Percentiles rank a stretch among this genome's conserved stretches.
These are phyloP conservation scores for Cladosporium sp. DNA, from an alignment of 2,329 filamentous ascomycete species.

Conservation along the genomic window DNA sequence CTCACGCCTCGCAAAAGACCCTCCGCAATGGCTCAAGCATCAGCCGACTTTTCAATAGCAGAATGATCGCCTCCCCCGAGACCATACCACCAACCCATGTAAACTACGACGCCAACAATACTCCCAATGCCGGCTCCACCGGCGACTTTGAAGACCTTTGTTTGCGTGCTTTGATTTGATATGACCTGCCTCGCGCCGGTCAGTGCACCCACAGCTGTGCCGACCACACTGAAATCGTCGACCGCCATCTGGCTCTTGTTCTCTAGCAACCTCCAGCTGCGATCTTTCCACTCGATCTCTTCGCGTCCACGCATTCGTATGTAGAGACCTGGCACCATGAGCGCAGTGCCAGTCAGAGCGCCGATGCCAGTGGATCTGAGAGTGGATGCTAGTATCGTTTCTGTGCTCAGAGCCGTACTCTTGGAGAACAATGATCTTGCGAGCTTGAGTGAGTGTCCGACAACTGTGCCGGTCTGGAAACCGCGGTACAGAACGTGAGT, in stretches of 20 bases:
- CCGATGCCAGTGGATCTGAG: constrained; percentile 38
- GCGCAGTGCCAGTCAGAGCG: constrained; percentile 42
- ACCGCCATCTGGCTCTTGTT: constrained; percentile 54
- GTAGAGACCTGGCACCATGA: constrained; percentile 43
- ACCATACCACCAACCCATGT: constrained; percentile 50
- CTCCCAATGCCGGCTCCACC: constrained; percentile 38
- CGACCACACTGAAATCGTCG: constrained; percentile 53
- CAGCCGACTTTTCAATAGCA: background rate
- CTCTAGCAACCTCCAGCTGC: constrained; percentile 58
- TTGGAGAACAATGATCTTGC: constrained; percentile 17
- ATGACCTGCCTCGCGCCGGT: constrained; percentile 28
- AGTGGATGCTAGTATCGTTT: constrained; percentile 17
- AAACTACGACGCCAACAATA: constrained; percentile 46
- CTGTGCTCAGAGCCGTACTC: constrained; percentile 19
- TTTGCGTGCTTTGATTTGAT: constrained; percentile 41
- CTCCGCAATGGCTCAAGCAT: too few relatives aligned
- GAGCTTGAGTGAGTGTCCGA: constrained; percentile 40
- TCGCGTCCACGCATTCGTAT: constrained; percentile 53
- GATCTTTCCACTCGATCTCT: constrained; percentile 61
- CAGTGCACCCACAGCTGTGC: constrained; percentile 30
- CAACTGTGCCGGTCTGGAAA: constrained; percentile 50
- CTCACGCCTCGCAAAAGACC: too few relatives aligned
- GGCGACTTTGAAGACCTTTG: constrained; percentile 10
- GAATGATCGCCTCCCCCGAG: constrained; percentile 37
- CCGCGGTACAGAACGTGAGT: constrained; percentile 57